Conservation (phyloP, 129 eudicot genomes). For the Calendula officinalis region DNA sequence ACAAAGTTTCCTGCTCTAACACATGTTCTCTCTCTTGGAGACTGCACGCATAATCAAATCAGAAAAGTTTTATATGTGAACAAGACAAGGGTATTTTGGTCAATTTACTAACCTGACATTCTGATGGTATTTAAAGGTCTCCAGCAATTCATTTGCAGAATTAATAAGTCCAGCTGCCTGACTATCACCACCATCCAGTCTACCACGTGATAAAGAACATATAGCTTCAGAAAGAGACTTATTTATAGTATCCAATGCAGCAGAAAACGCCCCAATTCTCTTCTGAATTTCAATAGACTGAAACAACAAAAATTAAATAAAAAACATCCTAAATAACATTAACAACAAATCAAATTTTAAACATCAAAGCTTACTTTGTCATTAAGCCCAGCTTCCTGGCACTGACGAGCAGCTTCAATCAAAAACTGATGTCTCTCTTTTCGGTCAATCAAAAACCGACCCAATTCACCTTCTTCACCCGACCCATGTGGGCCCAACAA, state of each 20-base stretch:
- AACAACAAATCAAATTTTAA: background rate
- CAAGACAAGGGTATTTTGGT: background rate
- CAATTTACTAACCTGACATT: constrained; percentile 59
- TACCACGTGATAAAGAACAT: constrained; percentile 82
- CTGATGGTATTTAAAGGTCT: constrained; percentile 71
- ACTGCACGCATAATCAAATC: constrained; percentile 49
- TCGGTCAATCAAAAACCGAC: constrained; percentile 62
- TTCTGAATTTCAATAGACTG: constrained; percentile 90
- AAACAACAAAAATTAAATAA: constrained; percentile 12
- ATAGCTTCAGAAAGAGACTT: constrained; percentile 91
- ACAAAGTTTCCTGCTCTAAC: constrained; percentile 76
- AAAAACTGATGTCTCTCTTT: constrained; percentile 66
- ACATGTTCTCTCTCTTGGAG: constrained; percentile 88
- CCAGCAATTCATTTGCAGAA: constrained; percentile 85
- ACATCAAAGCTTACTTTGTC: constrained; percentile 58
- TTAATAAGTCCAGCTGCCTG: constrained; percentile 76
- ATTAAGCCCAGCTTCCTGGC: constrained; percentile 86
- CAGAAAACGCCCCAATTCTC: constrained; percentile 93
- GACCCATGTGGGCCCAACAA: constrained; percentile 84
- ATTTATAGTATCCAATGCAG: constrained; percentile 85
- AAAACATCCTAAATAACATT: background rate
- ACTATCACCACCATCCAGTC: constrained; percentile 93
- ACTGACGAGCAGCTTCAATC: constrained; percentile 88
- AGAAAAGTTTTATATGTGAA: background rate
- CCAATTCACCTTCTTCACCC: constrained; percentile 90